Base-by-base conservation (phyloP, 495 filamentous ascomycete species). In the Cairneyella variabilis region DNA sequence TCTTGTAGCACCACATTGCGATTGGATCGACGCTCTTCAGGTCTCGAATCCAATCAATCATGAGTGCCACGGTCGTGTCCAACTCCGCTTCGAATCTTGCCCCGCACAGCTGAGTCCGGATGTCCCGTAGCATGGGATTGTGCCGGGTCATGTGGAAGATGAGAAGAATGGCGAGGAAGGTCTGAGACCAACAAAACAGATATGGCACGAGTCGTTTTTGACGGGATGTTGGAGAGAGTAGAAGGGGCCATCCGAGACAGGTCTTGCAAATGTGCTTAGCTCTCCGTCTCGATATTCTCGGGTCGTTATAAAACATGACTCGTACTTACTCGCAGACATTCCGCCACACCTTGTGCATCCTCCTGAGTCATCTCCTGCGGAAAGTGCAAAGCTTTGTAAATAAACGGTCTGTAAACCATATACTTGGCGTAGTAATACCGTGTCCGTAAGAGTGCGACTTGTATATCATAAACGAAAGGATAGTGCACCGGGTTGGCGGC, bases 361-460 rank as follows among this genome's bases (percentile, higher is more conserved):
- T 77, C 73, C 17, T 72, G 61, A 7, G 70, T 77, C 66, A 82
- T 71, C 43, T 70, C 60, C 34, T 80, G 71, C 1, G 80, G 76
- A 54, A 73, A 73, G 61, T 83, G 78, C 25, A 84, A 62, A 1
- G 77, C 80, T 57, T 84, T 84, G 71, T 80, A 84, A 32, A 83
- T 56, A 53, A 79, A 84, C 10, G 80, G 79, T 12, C 77, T 72
- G 56, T 82, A 71, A 50, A 82, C 72, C 45, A 83, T 69, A 64
- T 77, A 82, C 40, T 77, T 76, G 11, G 76, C 71, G 63, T 81
- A 79, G 64, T 82, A 83, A 66, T 79, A 84, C 28, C 76, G 69
- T 3, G 79, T 76, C 39, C 80, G 72, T 8, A 84, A 69, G 21
- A 77, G 64, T 4, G 80, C 79, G 14, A 77, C 71, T 36, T 80